phyloP scores from a whole-genome alignment of 306 rosid species.

The Quercus gilva region DNA sequence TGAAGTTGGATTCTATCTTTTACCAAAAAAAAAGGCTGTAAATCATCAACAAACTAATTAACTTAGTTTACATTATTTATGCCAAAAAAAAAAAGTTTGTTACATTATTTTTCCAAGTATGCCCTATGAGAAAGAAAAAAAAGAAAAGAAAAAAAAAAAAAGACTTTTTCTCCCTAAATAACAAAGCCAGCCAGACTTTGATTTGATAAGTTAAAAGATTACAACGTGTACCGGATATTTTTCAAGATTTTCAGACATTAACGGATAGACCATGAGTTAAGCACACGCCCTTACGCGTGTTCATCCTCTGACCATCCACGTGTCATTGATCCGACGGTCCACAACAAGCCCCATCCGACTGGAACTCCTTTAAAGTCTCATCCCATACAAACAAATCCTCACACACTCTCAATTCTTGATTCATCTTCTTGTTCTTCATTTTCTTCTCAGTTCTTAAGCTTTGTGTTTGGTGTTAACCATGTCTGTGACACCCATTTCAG shows the following conservation, averaged over 20 bases:
- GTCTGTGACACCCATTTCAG: slow-evolving; percentile 34
- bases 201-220: not conserved
- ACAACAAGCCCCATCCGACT: not conserved
- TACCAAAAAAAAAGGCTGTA: too few relatives aligned
- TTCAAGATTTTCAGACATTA: slow-evolving; percentile 12
- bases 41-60: too few relatives aligned
- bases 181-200: too few relatives aligned
- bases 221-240: slow-evolving; percentile 33
- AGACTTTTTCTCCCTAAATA: too few relatives aligned
- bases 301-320: slow-evolving; percentile 15
- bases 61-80: too few relatives aligned
- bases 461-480: not conserved
- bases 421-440: not conserved
- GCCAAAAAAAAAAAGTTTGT: too few relatives aligned
- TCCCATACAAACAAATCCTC: slow-evolving; percentile 2
- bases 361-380: slow-evolving; percentile 17
- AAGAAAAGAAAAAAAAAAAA: too few relatives aligned
- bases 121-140: too few relatives aligned
- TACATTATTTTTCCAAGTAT: too few relatives aligned
- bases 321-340: slow-evolving; percentile 31
- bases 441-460: not conserved
- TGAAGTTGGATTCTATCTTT: too few relatives aligned
- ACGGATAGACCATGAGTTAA: slow-evolving; percentile 42
- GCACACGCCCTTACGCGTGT: slow-evolving; percentile 55
- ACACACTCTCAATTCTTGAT: slow-evolving; percentile 4